Evolutionary conservation across 148 eudicot species (phyloP).

Genomic region (Chenopodium quinoa): DNA sequence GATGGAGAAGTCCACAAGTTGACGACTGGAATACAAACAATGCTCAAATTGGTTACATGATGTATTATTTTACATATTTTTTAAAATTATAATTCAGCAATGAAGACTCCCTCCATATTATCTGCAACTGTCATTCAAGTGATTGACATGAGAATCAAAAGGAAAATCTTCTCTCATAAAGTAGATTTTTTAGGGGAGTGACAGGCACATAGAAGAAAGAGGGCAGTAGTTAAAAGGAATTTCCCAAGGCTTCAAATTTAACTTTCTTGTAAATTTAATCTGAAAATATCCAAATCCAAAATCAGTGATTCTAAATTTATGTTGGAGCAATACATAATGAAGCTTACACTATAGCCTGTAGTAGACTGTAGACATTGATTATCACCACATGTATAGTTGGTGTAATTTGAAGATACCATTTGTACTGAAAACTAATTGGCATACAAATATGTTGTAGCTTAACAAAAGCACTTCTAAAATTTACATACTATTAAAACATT

Average conservation of each 20-base stretch:
- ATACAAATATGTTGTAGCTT: not conserved
- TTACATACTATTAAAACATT: not conserved
- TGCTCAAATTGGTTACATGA: not conserved
- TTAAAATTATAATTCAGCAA: not conserved
- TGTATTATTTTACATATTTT: no score
- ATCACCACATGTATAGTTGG: not conserved
- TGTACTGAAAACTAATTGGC: not conserved
- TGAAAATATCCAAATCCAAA: not conserved
- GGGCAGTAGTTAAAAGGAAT: not conserved
- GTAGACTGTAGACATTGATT: not conserved
- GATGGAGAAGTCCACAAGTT: not conserved
- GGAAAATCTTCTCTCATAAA: not conserved
- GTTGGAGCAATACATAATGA: not conserved
- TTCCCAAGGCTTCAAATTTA: not conserved
- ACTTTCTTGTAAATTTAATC: not conserved
- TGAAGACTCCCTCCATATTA: not conserved
- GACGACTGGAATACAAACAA: not conserved
- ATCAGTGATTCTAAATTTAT: not conserved
- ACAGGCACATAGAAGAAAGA: not conserved
- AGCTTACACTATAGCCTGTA: not conserved
- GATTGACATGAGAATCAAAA: not conserved
- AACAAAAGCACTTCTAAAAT: not conserved
- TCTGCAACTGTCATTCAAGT: not conserved
- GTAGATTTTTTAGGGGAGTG: not conserved
- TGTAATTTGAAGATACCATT: not conserved